Evolutionary conservation across 2,329 filamentous ascomycete species (phyloP).

Genomic region (Fusarium luffae): DNA sequence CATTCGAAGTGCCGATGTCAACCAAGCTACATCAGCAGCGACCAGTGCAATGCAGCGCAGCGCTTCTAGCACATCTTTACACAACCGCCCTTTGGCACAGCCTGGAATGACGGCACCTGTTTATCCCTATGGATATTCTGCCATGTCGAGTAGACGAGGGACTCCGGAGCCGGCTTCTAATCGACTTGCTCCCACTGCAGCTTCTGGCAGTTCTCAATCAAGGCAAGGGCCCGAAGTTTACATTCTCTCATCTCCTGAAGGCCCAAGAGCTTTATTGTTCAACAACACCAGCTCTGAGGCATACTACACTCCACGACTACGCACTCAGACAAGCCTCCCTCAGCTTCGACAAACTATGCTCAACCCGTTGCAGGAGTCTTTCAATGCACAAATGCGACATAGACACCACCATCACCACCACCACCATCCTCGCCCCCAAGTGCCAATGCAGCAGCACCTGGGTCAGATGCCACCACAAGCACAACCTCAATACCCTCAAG

Average conservation of each 20-base stretch:
- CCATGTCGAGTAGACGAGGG: slow-evolving; percentile 58
- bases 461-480: slow-evolving; percentile 23
- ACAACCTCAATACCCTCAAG: slow-evolving; percentile 20
- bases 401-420: slow-evolving; percentile 46
- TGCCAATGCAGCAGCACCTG: slow-evolving; percentile 20
- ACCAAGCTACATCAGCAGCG: slow-evolving; percentile 59
- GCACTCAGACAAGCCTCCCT: slow-evolving; percentile 44
- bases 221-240: slow-evolving; percentile 63
- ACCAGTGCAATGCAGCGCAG: slow-evolving; percentile 64
- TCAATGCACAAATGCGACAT: slow-evolving; percentile 31
- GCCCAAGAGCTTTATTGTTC: slow-evolving; percentile 68
- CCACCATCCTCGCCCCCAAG: slow-evolving; percentile 31
- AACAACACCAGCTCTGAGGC: slow-evolving; percentile 61
- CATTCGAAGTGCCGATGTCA: slow-evolving; percentile 58
- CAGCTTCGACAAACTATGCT: slow-evolving; percentile 42
- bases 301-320: slow-evolving; percentile 61
- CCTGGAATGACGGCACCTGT: slow-evolving; percentile 58
- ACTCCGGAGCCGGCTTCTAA: slow-evolving; percentile 56
- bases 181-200: slow-evolving; percentile 47
- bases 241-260: slow-evolving; percentile 69
- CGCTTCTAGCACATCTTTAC: slow-evolving; percentile 59
- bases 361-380: slow-evolving; percentile 29
- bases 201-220: slow-evolving; percentile 25
- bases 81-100: slow-evolving; percentile 48
- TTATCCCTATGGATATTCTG: slow-evolving; percentile 50